phyloP scores from a whole-genome alignment of 495 filamentous ascomycete genomes.

The Penicillium argentinense region DNA sequence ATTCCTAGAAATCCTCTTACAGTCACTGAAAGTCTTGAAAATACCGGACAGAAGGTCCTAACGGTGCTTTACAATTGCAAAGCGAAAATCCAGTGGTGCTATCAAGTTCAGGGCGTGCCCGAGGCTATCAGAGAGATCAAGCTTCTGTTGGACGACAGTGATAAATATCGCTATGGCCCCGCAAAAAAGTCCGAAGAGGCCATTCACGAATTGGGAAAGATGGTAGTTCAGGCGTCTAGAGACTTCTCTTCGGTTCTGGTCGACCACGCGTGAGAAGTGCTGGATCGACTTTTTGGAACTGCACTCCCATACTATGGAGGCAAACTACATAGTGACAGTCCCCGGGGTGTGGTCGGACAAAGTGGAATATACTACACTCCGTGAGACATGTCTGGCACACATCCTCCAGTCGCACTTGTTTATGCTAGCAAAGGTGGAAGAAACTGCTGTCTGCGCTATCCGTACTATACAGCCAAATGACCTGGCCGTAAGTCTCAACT shows the following conservation, averaged over 20 bases:
- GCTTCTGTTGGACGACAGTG: conserved; percentile 32
- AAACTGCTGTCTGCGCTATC: conserved; percentile 55
- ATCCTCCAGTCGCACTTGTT: conserved; percentile 37
- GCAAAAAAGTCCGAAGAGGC: conserved; percentile 12
- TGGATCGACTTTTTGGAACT: conserved; percentile 33
- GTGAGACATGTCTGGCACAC: conserved; percentile 49
- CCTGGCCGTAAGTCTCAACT: conserved; percentile 16
- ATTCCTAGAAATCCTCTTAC: neutral
- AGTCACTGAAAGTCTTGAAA: conserved; percentile 3
- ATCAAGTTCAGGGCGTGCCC: conserved; percentile 27
- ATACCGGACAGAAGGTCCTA: conserved; percentile 48
- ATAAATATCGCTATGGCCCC: conserved; percentile 16
- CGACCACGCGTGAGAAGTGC: conserved; percentile 25
- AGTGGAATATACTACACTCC: conserved; percentile 46
- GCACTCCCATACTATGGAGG: conserved; percentile 5
- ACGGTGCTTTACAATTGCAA: conserved; percentile 42
- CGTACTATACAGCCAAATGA: conserved; percentile 27
- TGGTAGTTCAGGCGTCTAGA: conserved; percentile 30
- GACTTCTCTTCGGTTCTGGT: conserved; percentile 46
- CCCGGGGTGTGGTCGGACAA: conserved; percentile 57
- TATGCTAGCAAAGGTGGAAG: conserved; percentile 62
- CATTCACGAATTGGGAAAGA: conserved; percentile 25
- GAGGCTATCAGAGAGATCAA: conserved; percentile 35
- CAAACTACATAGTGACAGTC: conserved; percentile 49
- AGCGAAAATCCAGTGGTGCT: conserved; percentile 41